These are phyloP conservation scores for Ramichloridium luteum DNA, from an alignment of 2,329 filamentous ascomycete genomes.

Conservation along the genomic window DNA sequence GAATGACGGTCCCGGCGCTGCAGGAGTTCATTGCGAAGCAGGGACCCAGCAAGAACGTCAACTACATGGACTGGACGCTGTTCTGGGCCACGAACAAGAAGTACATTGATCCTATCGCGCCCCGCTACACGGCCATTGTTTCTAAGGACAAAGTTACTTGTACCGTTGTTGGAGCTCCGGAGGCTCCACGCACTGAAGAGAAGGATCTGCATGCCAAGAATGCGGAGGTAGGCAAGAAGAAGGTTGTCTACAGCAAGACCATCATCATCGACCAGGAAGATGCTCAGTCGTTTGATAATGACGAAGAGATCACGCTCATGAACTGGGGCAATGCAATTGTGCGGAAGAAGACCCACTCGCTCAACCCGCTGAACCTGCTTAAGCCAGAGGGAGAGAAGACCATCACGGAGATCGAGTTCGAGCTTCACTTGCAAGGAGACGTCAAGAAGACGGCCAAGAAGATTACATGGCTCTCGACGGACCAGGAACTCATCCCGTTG, in stretches of 20 bases:
- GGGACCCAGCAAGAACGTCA: slow-evolving; percentile 71
- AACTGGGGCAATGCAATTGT: slow-evolving; percentile 88
- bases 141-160: slow-evolving; percentile 52
- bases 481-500: slow-evolving; percentile 66
- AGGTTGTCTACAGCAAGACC: slow-evolving; percentile 63
- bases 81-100: slow-evolving; percentile 45
- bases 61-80: slow-evolving; percentile 69
- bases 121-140: slow-evolving; percentile 45
- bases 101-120: slow-evolving; percentile 38
- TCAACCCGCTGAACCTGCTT: slow-evolving; percentile 36
- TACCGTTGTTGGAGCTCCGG: slow-evolving; percentile 21
- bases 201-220: slow-evolving; percentile 88
- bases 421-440: slow-evolving; percentile 84
- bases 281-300: slow-evolving; percentile 63
- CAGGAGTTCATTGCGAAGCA: slow-evolving; percentile 77
- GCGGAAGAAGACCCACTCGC: slow-evolving; percentile 41
- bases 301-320: slow-evolving; percentile 93
- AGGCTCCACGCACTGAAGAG: slow-evolving; percentile 48
- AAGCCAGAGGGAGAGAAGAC: slow-evolving; percentile 40
- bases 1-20: slow-evolving; percentile 66
- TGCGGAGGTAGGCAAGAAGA: slow-evolving; percentile 69
- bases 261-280: slow-evolving; percentile 80
- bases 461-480: slow-evolving; percentile 77
- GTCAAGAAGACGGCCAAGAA: slow-evolving; percentile 96
- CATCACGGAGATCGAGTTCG: slow-evolving; percentile 61